phyloP scores from a whole-genome alignment of 2,329 filamentous ascomycete genomes.

The Alternaria rosae region DNA sequence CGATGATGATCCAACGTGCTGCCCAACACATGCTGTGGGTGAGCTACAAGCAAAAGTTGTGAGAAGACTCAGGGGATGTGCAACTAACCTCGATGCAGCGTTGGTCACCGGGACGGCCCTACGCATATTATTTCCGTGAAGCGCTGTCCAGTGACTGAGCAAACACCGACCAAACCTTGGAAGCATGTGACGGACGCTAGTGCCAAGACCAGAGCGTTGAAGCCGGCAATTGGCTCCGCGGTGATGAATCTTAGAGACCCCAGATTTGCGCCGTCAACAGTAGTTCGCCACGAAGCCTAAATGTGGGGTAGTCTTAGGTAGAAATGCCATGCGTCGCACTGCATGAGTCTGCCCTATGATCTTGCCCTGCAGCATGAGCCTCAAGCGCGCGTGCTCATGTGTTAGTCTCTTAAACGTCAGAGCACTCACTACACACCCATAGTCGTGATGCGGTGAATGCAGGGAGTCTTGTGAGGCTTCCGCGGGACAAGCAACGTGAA shows the following conservation, averaged over 20 bases:
- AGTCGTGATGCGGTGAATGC: conserved; percentile 1
- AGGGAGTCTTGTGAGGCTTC: conserved; percentile 32
- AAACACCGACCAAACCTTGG: conserved; percentile 14
- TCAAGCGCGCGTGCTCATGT: conserved; percentile 33
- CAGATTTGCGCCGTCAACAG: conserved; percentile 7
- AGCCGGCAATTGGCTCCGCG: conserved; percentile 5
- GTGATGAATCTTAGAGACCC: conserved; percentile 1
- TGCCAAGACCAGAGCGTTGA: conserved; percentile 8
- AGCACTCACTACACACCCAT: conserved; percentile 14
- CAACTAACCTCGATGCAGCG: conserved; percentile 34
- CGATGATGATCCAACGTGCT: not conserved
- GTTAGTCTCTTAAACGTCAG: conserved; percentile 20
- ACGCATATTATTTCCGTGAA: conserved; percentile 28
- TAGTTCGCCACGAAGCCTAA: conserved; percentile 6
- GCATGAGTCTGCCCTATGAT: conserved; percentile 34
- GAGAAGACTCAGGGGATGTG: conserved; percentile 15
- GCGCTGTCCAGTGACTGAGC: conserved; percentile 26
- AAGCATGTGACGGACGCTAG: conserved; percentile 37
- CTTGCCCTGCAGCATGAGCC: conserved; percentile 23
- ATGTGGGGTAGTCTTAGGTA: conserved; percentile 16
- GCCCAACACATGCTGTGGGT: not conserved
- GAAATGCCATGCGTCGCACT: conserved; percentile 24
- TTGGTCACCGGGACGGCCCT: conserved; percentile 43
- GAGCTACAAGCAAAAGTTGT: not conserved
- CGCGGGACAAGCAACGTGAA: conserved; percentile 23